Base-by-base conservation (phyloP, 2,329 filamentous ascomycete species). In the Trichoderma brevicompactum region DNA sequence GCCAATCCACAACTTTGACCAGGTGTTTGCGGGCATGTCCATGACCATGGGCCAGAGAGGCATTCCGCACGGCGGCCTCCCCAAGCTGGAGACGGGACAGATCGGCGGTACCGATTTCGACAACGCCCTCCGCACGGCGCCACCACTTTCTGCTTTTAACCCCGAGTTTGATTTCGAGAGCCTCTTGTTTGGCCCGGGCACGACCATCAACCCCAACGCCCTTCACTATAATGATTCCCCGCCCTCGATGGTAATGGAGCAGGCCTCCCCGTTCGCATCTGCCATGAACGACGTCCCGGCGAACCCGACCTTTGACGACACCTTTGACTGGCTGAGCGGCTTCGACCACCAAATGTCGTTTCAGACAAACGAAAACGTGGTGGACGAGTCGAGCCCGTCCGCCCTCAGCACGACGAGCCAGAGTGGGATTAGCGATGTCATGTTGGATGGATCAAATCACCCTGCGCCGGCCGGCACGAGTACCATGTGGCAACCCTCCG, bases 321-420 rank as follows among this genome's bases (percentile, higher is more conserved):
- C 83, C 70, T 92, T 95, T 75, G 91, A 93, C 72, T 98, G 93
- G 93, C 73, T 87, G 68, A 89, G 89, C 66, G 90, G 90, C 23
- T 91, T 96, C 75, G 92, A 95, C 69, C 87, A 89, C 72, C 87
- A 91, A 52, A 87, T 94, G 82, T 86, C 86, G 7, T 88, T 92
- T 75, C 84, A 83, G 71, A 80, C 82, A 64, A 90, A 90, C 72
- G 93, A 97, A 71, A 90, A 89, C 69, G 92, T 92, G 34, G 86
- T 97, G 62, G 94, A 97, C 72, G 93, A 91, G 66, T 98, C 95
- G 10, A 98, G 95, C 13, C 95, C 95, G 15, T 98, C 95, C 8
- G 93, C 93, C 53, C 94, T 98, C 76, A 98, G 94, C 80, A 96
- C 92, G 49, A 92, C 92, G 66, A 98, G 94, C 78, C 94, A 96